A percentile compares a stretch with the other conserved stretches of the same genome.
phyloP scores from a whole-genome alignment of 1,284 basidiomycete genomes.

The Laetiporus sulphureus region DNA sequence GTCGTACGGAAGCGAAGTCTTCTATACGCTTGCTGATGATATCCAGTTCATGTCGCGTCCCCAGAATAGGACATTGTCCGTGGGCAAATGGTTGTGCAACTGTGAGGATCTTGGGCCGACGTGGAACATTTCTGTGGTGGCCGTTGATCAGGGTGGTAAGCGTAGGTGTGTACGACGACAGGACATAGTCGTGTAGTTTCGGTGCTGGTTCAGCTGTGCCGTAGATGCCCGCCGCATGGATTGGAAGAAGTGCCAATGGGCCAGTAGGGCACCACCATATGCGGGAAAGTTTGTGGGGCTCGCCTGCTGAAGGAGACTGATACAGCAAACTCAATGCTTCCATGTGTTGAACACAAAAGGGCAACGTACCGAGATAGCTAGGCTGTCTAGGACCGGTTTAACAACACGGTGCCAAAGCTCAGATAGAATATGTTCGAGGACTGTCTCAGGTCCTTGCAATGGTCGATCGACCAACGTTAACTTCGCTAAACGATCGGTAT shows the following conservation, averaged over 20 bases:
- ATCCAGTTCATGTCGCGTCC: too few relatives aligned
- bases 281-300: not conserved
- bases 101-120: too few relatives aligned
- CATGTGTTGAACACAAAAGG: not conserved
- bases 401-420: not conserved
- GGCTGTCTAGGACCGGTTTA: not conserved
- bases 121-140: too few relatives aligned
- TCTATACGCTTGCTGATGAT: too few relatives aligned
- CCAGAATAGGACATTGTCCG: too few relatives aligned
- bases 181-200: not conserved
- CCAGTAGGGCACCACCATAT: not conserved
- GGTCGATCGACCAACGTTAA: too few relatives aligned
- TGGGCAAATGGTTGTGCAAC: too few relatives aligned
- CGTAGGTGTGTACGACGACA: not conserved
- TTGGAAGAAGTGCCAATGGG: too few relatives aligned
- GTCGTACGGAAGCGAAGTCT: not conserved
- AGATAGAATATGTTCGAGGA: not conserved
- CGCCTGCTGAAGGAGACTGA: not conserved
- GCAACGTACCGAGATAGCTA: not conserved
- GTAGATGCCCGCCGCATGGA: too few relatives aligned
- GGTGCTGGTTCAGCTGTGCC: not conserved
- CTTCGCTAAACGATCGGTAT: too few relatives aligned
- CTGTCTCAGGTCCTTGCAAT: too few relatives aligned
- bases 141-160: too few relatives aligned
- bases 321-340: not conserved